Conservation (phyloP, 345 rosid genomes). For the Bruguiera sexangula region DNA sequence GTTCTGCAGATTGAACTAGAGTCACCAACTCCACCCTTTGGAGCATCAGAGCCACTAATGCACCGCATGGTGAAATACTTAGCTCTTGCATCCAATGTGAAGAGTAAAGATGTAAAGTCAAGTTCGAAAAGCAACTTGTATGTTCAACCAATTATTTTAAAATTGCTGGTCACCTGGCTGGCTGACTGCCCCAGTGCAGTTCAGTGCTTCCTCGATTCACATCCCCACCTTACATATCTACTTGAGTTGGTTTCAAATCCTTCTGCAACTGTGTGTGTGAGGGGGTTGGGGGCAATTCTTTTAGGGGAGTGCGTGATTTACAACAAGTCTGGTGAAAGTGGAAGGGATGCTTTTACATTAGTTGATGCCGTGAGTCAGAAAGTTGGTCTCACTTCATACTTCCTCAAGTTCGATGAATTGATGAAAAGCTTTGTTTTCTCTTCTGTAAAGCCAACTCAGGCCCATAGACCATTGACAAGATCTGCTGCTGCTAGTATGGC, state of each 20-base stretch:
- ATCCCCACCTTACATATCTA: constrained; percentile 74
- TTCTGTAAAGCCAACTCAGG: constrained; percentile 45
- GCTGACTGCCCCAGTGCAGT: constrained; percentile 80
- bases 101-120: constrained; percentile 66
- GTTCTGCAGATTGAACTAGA: constrained; percentile 75
- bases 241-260: constrained; percentile 73
- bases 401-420: constrained; percentile 87
- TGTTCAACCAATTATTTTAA: constrained; percentile 75
- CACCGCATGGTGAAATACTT: constrained; percentile 85
- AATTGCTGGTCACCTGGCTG: constrained; percentile 87
- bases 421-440: constrained; percentile 70
- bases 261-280: constrained; percentile 59
- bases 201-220: constrained; percentile 81
- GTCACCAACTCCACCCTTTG: constrained; percentile 65
- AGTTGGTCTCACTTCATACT: constrained; percentile 77
- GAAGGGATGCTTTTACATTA: constrained; percentile 68
- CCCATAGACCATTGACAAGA: constrained; percentile 62
- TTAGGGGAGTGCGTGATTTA: constrained; percentile 80
- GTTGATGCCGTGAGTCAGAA: constrained; percentile 89
- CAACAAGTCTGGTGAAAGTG: constrained; percentile 67
- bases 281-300: constrained; percentile 81
- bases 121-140: constrained; percentile 39
- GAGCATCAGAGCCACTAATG: constrained; percentile 79
- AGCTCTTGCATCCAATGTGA: constrained; percentile 79
- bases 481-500: constrained; percentile 81